Percentiles rank a stretch among this genome's conserved stretches.
Evolutionary conservation across 139 green algal species (phyloP).

Genomic region (Dunaliella primolecta): DNA sequence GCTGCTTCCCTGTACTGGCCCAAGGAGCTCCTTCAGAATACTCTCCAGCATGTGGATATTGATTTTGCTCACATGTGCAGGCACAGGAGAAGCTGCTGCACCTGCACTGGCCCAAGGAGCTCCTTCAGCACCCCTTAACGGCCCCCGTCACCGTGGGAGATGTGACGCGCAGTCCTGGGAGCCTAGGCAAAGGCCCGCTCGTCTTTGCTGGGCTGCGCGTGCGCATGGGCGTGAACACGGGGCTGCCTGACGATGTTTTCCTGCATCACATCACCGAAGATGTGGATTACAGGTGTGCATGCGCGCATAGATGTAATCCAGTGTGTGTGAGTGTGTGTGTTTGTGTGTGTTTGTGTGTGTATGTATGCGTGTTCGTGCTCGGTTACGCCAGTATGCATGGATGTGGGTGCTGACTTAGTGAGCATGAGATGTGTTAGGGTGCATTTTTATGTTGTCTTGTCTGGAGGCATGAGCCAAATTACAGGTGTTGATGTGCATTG

Average conservation of each 20-base stretch:
- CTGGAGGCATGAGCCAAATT: too few relatives aligned
- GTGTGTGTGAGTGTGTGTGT: too few relatives aligned
- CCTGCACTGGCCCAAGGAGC: not conserved
- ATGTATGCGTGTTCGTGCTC: too few relatives aligned
- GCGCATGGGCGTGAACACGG: conserved; percentile 44
- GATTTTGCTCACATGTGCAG: too few relatives aligned
- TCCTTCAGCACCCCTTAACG: conserved; percentile 21
- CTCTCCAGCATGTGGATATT: too few relatives aligned
- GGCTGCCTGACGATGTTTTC: conserved; percentile 48
- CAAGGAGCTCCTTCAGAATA: not conserved
- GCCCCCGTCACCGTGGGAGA: conserved; percentile 28
- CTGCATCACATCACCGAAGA: conserved; percentile 51
- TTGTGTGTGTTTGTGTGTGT: too few relatives aligned
- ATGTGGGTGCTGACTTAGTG: too few relatives aligned
- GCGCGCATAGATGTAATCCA: too few relatives aligned
- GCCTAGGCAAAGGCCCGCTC: conserved; percentile 25
- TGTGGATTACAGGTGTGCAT: conserved; percentile 47
- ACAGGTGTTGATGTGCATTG: too few relatives aligned
- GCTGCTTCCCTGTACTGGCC: not conserved
- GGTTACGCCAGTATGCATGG: too few relatives aligned
- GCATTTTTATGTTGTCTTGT: too few relatives aligned
- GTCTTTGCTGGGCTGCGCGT: conserved; percentile 46
- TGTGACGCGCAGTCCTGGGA: conserved; percentile 16
- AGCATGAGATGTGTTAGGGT: too few relatives aligned
- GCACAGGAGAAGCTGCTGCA: not conserved